These are phyloP conservation scores for Hymenoscyphus salicellus DNA, from an alignment of 2,329 filamentous ascomycete species.

Conservation along the genomic window DNA sequence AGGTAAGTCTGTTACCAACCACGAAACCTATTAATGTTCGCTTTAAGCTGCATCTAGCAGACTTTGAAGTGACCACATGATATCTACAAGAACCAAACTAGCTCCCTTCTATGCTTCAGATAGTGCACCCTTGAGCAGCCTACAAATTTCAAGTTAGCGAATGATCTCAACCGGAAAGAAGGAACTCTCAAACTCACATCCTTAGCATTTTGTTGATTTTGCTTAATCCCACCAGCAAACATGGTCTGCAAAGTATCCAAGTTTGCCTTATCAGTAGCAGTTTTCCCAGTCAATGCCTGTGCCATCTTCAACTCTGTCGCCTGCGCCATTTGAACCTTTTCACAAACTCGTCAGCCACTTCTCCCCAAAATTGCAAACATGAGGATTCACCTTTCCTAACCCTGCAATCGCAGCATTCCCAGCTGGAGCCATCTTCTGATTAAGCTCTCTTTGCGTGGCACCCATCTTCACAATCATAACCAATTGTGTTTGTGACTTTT, in stretches of 20 bases:
- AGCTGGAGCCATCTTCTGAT: slow-evolving; percentile 18
- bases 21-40: background rate
- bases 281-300: slow-evolving; percentile 17
- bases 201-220: slow-evolving; percentile 24
- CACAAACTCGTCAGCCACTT: background rate
- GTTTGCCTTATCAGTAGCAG: slow-evolving; percentile 13
- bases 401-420: slow-evolving; percentile 17
- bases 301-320: slow-evolving; percentile 16
- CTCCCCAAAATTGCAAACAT: background rate
- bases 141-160: background rate
- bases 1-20: background rate
- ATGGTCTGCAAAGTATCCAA: slow-evolving; percentile 12
- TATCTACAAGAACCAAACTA: background rate
- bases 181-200: slow-evolving; percentile 11
- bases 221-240: slow-evolving; percentile 19
- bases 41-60: background rate
- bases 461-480: slow-evolving; percentile 20
- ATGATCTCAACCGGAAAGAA: background rate
- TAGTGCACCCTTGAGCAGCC: background rate
- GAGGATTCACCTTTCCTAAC: slow-evolving; percentile 12
- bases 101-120: background rate
- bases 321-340: slow-evolving; percentile 21
- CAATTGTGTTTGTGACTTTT: slow-evolving; percentile 14
- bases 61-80: background rate
- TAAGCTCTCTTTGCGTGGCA: slow-evolving; percentile 13